Conservation (phyloP, 768 basidiomycete genomes). For the Hemileccinum rubropunctum region DNA sequence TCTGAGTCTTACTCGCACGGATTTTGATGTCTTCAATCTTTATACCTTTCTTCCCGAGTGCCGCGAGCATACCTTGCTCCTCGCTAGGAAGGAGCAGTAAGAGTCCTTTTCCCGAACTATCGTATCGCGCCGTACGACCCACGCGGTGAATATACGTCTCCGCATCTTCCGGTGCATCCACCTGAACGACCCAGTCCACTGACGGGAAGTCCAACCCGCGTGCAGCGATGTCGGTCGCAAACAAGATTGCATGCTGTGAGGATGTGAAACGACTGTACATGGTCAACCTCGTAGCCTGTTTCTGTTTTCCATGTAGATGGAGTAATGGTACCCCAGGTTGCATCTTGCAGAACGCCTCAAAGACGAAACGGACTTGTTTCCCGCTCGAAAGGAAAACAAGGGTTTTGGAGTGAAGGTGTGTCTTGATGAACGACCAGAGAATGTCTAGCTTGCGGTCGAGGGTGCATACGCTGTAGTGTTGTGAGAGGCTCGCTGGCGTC, state of each 20-base stretch:
- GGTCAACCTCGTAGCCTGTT: conserved; percentile 81
- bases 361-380: conserved; percentile 97
- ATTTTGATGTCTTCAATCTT: conserved; percentile 81
- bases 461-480: conserved; percentile 80
- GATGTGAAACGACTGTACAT: conserved; percentile 84
- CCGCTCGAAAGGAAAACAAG: conserved; percentile 94
- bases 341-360: conserved; percentile 93
- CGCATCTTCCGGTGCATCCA: conserved; percentile 95
- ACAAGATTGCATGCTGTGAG: conserved; percentile 78
- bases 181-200: conserved; percentile 94
- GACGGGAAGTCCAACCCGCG: conserved; percentile 95
- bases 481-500: conserved; percentile 79
- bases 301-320: conserved; percentile 94
- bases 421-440: conserved; percentile 93
- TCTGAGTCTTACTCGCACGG: conserved; percentile 80
- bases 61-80: conserved; percentile 82
- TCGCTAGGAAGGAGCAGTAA: conserved; percentile 86
- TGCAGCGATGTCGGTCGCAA: conserved; percentile 96
- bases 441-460: conserved; percentile 89
- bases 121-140: conserved; percentile 91
- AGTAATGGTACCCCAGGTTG: conserved; percentile 93
- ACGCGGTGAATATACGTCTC: conserved; percentile 98
- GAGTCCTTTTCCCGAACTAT: conserved; percentile 83
- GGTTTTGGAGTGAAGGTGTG: conserved; percentile 85
- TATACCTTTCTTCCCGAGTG: conserved; percentile 71